Evolutionary conservation across 2,329 filamentous ascomycete genomes (phyloP), one percentile per base, ranked within the genome.

Genomic region (Delphinella strobiligena): DNA sequence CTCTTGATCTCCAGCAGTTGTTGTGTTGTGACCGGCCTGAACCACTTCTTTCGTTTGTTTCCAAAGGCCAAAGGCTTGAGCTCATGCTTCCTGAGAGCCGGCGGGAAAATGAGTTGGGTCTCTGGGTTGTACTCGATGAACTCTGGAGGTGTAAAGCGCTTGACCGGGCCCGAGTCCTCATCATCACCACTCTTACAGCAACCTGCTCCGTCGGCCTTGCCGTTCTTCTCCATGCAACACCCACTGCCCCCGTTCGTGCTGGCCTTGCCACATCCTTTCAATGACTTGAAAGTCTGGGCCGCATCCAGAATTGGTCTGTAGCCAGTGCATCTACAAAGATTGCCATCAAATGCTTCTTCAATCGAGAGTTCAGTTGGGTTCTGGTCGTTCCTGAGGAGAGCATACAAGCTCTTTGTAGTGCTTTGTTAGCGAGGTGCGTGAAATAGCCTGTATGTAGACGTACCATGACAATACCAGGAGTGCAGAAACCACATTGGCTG

Each of bases 301-400:
- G 89, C 89, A 58, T 96, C 89, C 2, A 96, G 66, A 41, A 98
- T 96, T 0, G 91, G 86, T 38, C 88, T 71, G 56, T 98, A 98
- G 4, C 91, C 91, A 0, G 91, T 98, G 61, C 91, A 98, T 38
- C 91, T 76, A 56, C 91, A 98, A 19, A 96, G 65, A 49, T 98
- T 98, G 0, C 91, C 91, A 59, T 98, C 91, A 53, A 96, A 96
- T 0, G 89, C 88, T 63, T 96, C 91, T 61, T 98, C 91, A 24
- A 96, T 73, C 19, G 93, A 84, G 49, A 85, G 75, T 53, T 89
- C 77, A 2, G 77, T 79, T 0, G 89, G 88, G 15, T 71, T 70
- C 3, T 78, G 69, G 49, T 88, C 82, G 54, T 96, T 96, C 44
- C 91, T 75, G 22, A 98, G 69, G 33, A 96, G 69, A 4, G 91